These are phyloP conservation scores for Urtica urens DNA, from an alignment of 306 rosid species.

Conservation along the genomic window DNA sequence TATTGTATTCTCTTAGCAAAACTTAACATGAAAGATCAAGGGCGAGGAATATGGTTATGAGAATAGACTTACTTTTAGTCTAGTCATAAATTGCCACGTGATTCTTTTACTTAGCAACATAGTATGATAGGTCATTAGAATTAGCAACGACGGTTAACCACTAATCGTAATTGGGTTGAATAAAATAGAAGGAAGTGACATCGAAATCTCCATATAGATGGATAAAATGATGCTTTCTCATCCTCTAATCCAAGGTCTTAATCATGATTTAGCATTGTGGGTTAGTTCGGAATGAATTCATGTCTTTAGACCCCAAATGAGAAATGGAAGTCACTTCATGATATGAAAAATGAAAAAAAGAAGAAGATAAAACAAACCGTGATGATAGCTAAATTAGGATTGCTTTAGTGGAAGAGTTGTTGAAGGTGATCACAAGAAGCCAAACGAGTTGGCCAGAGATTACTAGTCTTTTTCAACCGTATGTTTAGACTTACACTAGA, in stretches of 20 bases:
- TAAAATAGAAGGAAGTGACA: no score
- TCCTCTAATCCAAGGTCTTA: background rate
- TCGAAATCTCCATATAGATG: no score
- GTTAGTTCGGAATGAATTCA: background rate
- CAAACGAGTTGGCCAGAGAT: background rate
- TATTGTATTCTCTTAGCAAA: no score
- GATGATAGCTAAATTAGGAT: background rate
- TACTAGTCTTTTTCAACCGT: no score
- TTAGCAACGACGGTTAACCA: background rate
- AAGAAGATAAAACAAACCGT: background rate
- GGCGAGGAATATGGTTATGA: no score
- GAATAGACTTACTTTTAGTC: background rate
- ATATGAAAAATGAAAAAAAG: no score
- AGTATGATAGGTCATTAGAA: background rate
- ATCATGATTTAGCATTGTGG: background rate
- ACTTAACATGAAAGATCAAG: no score
- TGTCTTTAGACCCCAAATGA: background rate
- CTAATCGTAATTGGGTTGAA: no score
- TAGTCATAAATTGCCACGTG: background rate
- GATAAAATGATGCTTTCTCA: background rate
- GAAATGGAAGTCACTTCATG: background rate
- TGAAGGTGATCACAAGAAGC: background rate
- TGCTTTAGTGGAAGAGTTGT: constrained; percentile 2
- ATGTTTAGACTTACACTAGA: no score
- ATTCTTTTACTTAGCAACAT: no score